Percentiles rank a stretch among this genome's conserved stretches.
phyloP scores from a whole-genome alignment of 352 stramenopile species.

The Phytophthora pinifolia region DNA sequence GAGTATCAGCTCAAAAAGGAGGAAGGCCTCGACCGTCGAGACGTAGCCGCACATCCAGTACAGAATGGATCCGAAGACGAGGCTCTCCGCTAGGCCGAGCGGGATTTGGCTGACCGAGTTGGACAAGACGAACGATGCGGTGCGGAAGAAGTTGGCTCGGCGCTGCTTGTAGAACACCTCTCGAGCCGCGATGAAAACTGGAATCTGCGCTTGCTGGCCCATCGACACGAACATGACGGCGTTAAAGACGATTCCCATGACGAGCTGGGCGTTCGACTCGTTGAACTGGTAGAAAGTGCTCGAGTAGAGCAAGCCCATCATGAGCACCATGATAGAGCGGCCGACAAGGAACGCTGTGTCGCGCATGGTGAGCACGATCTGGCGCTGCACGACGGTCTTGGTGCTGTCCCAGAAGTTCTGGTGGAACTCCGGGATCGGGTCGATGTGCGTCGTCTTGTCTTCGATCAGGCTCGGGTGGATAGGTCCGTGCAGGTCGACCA shows the following conservation, averaged over 20 bases:
- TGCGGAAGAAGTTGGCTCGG: conserved; percentile 76
- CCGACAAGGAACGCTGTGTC: conserved; percentile 35
- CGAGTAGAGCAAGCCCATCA: conserved; percentile 43
- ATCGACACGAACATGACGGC: conserved; percentile 68
- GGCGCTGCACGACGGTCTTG: conserved; percentile 29
- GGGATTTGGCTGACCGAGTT: conserved; percentile 36
- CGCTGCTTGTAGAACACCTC: conserved; percentile 81
- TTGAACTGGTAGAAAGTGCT: conserved; percentile 46
- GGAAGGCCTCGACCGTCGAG: conserved; percentile 16
- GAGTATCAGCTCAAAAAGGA: conserved; percentile 41
- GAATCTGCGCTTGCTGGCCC: conserved; percentile 60
- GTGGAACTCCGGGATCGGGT: conserved; percentile 43
- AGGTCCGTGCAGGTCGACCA: conserved; percentile 15
- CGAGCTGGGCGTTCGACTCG: conserved; percentile 28
- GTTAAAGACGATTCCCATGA: conserved; percentile 77
- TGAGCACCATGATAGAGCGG: conserved; percentile 31
- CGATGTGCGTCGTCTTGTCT: conserved; percentile 78
- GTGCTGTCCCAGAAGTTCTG: conserved; percentile 33
- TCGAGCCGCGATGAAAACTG: conserved; percentile 55
- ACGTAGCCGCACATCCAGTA: conserved; percentile 82
- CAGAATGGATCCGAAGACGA: conserved; percentile 74
- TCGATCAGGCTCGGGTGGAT: conserved; percentile 9
- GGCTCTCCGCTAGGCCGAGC: conserved; percentile 42
- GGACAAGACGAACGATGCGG: conserved; percentile 60
- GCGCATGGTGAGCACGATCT: conserved; percentile 38